Conservation (phyloP, 2,329 filamentous ascomycete genomes). For the Neopestalotiopsis sp. region DNA sequence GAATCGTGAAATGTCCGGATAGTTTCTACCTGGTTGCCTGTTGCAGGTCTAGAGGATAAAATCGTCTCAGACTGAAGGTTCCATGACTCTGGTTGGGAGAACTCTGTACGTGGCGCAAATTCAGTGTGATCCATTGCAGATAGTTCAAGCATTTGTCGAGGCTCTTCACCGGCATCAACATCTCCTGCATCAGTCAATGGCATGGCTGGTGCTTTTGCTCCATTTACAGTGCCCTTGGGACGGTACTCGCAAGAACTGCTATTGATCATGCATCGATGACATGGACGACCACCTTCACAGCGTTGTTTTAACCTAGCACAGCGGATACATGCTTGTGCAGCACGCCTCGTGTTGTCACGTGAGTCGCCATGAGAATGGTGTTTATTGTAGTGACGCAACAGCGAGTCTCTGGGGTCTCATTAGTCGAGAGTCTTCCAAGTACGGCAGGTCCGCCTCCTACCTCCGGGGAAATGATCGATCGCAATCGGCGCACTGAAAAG, state of each 20-base stretch:
- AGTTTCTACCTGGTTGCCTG: too few relatives aligned
- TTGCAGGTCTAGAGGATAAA: too few relatives aligned
- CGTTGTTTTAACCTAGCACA: neutral
- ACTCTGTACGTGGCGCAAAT: too few relatives aligned
- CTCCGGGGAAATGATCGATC: neutral
- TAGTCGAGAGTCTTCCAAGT: neutral
- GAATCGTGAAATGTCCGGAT: too few relatives aligned
- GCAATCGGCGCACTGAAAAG: neutral
- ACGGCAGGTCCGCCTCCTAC: neutral
- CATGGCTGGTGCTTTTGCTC: neutral
- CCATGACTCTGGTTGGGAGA: neutral
- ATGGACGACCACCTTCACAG: neutral
- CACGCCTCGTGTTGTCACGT: neutral
- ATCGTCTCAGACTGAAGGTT: too few relatives aligned
- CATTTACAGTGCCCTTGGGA: neutral
- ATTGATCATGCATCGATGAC: neutral
- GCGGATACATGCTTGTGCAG: neutral
- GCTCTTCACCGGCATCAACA: neutral
- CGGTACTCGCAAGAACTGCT: neutral
- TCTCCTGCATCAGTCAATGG: neutral
- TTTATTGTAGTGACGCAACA: neutral
- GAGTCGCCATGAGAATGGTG: neutral
- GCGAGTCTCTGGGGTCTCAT: neutral
- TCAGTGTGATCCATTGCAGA: neutral
- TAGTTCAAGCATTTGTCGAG: neutral